Evolutionary conservation across 2,329 filamentous ascomycete species (phyloP).

Genomic region (Didymosphaeria variabile): DNA sequence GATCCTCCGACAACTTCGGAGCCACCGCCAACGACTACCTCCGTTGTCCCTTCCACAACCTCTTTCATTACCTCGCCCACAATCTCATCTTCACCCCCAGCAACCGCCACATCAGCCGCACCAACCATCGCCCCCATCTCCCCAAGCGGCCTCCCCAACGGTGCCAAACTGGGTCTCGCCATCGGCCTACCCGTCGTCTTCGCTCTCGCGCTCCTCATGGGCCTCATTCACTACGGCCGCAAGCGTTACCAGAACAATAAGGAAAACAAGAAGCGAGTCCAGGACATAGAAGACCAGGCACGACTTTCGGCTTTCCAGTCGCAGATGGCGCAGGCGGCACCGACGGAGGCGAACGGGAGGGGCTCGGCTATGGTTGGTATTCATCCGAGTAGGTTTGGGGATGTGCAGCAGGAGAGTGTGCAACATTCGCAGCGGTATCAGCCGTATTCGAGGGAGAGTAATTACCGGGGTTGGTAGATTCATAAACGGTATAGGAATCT

Average conservation of each 20-base stretch:
- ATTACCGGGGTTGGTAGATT: neutral
- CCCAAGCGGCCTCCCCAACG: neutral
- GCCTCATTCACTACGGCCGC: neutral
- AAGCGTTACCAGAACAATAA: neutral
- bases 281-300: constrained; percentile 1
- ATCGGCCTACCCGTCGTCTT: neutral
- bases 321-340: constrained; percentile 7
- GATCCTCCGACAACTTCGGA: neutral
- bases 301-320: neutral
- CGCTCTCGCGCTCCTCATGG: neutral
- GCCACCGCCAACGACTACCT: neutral
- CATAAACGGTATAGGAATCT: no score
- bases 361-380: constrained; percentile 1
- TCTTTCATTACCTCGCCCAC: neutral
- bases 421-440: neutral
- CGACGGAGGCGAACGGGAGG: neutral
- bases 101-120: neutral
- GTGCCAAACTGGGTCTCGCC: neutral
- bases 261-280: neutral
- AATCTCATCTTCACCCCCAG: neutral
- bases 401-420: neutral
- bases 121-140: neutral
- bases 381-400: constrained; percentile 9
- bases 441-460: constrained; percentile 2
- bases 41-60: neutral